Base-by-base conservation (phyloP, 768 basidiomycete species). In the Rhodotorula toruloides region DNA sequence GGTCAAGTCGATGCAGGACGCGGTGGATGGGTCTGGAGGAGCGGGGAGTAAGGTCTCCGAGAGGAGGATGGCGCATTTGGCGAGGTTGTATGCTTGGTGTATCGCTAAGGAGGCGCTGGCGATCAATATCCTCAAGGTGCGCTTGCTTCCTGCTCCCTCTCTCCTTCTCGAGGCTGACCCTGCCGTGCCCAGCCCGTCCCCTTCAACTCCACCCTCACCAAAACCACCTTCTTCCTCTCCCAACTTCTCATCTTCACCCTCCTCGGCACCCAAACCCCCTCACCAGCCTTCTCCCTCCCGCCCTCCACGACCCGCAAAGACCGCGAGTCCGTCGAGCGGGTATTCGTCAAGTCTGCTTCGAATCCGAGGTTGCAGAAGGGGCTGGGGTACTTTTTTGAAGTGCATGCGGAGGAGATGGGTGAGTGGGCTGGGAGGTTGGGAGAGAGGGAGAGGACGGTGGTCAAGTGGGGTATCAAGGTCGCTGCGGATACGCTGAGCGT, bases 41-140 rank as follows among this genome's bases (percentile, higher is more conserved):
- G 72, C 58, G 9, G 62, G 50, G 13, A 19, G 14, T 27, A 81
- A 81, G 49, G 81, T 88, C 9, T 80, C 83, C 27, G 64, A 72
- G 31, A 58, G 74, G 56, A 83, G 86, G 58, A 76, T 85, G 59
- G 78, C 76, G 40, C 93, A 97, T 74, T 79, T 91, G 10, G 92
- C 93, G 19, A 85, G 83, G 72, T 88, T 88, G 11, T 90, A 90
- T 70, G 91, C 85, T 3, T 99, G 93, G 91, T 91, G 90, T 85
- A 84, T 96, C 47, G 88, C 90, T 9, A 91, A 91, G 76, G 89
- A 87, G 67, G 84, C 84, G 17, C 80, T 89, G 36, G 81, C 85
- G 31, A 79, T 98, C 52, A 81, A 84, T 1, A 83, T 96, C 13
- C 79, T 98, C 61, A 97, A 97, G 84, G 93, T 93, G 62, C 62